Base-by-base conservation (phyloP, 2,329 filamentous ascomycete genomes). In the Penicillium sp. region DNA sequence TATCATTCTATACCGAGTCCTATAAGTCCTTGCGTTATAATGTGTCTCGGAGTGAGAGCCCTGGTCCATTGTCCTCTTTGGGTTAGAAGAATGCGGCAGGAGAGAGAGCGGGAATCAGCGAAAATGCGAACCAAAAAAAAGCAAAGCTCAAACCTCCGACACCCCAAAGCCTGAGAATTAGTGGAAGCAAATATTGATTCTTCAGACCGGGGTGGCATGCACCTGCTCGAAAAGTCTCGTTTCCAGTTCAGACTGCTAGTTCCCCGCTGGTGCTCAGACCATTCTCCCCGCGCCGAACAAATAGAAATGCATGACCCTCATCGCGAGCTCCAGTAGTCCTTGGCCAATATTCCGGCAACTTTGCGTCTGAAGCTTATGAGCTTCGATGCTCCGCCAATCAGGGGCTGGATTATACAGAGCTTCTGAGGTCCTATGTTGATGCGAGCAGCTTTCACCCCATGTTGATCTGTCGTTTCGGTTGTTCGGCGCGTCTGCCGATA, bases 261-360 rank as follows among this genome's bases (percentile, higher is more conserved):
- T 14, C 22, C 11, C 30, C 51, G 46, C 51, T 42, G 24, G 39
- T 31, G 55, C 52, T 55, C 47, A 52, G 52, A 24, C 50, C 52
- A 36, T 50, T 25, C 28, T 40, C 18, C n/a, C 18, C n/a, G 13
- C 44, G 18, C 22, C 25, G 28, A 18, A 16, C 25, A 33, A 41
- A 39, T 41, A 39, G 24, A 27, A 48, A 46, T 44, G 38, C 20
- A 48, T 48, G 9, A 11, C 11, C 7, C 18, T 38, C 35, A 11
- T 20, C 35, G 35, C n/a, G 33, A 38, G 35, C 35, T 20, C 16
- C 9, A 38, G 35, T 38, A 18, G 20, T 13, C 35, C 18, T 38
- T 20, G 35, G 11, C 20, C 35, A 38, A 38, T 38, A 38, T 38
- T 38, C 9, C 33, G 16, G 33, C 33, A 38, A 18, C 18, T 38